Evolutionary conservation across 345 rosid species (phyloP), one percentile per base, ranked within the genome.

Genomic region (Alliaria petiolata): DNA sequence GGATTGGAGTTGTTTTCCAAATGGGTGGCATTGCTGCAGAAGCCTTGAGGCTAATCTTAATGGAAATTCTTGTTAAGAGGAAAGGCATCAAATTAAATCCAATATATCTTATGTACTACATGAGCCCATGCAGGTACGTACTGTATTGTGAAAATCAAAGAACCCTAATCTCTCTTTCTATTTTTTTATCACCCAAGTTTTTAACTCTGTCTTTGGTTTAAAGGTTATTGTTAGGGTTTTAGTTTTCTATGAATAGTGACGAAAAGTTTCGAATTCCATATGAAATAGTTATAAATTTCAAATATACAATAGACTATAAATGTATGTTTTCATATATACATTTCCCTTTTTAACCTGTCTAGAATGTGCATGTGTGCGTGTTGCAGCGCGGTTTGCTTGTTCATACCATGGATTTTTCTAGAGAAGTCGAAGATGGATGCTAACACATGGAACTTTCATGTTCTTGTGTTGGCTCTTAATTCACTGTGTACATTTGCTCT

Each of bases 11-110:
- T 83, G 93, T 91, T 63, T 93, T 91, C 75, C 98, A 93, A 81
- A 93, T 93, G 98, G 98, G 98, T 64, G 98, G 97, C 53, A 96
- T 93, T 20, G 81, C 91, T 73, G 98, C 96, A 56, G 98, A 93
- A 83, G 93, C 98, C 74, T 74, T 91, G 33, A 70, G 80, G 76
- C 93, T 93, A 44, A 89, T 93, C 44, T 91, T 87, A 83, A 93
- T 93, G 98, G 97, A 93, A 77, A 83, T 93, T 75, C 78, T 93
- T 57, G 98, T 93, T 34, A 93, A 93, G 84, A 81, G 91, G 77
- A 93, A 93, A 82, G 98, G 98, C 67, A 83, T 93, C 76, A 93
- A 91, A 69, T 46, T 91, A 74, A 93, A 91, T 74, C 98, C 98
- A 25, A 71, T 93, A 59, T 91, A 97, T 42, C 76, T 93, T 53